phyloP scores from a whole-genome alignment of 371 early-diverging fungal species.

The Actinomucor elegans region DNA sequence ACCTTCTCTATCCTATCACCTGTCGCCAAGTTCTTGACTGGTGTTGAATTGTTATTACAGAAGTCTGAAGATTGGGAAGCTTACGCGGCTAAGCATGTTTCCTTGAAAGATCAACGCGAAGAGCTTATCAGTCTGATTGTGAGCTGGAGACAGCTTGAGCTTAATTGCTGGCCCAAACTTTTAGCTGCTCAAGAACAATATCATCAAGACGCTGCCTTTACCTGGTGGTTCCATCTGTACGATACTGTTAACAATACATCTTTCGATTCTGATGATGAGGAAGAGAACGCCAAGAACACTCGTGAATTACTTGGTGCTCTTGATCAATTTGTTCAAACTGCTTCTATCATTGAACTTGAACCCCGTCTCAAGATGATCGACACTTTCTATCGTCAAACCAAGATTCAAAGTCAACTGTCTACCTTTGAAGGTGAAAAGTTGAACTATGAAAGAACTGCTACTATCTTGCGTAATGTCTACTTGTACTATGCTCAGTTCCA shows the following conservation, averaged over 20 bases:
- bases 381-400: slow-evolving; percentile 69
- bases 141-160: slow-evolving; percentile 90
- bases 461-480: slow-evolving; percentile 58
- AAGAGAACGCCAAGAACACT: slow-evolving; percentile 25
- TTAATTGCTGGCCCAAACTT: slow-evolving; percentile 88
- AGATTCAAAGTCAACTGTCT: slow-evolving; percentile 36
- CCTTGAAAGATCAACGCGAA: slow-evolving; percentile 71
- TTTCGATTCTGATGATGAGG: slow-evolving; percentile 28
- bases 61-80: slow-evolving; percentile 95
- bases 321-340: slow-evolving; percentile 81
- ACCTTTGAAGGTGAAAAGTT: slow-evolving; percentile 19
- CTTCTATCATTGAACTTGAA: slow-evolving; percentile 82
- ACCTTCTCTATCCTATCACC: slow-evolving; percentile 82
- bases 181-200: slow-evolving; percentile 80
- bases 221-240: slow-evolving; percentile 92
- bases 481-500: slow-evolving; percentile 83
- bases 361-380: slow-evolving; percentile 77
- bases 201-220: slow-evolving; percentile 60
- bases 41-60: slow-evolving; percentile 81
- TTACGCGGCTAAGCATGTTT: slow-evolving; percentile 83
- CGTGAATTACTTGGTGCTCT: slow-evolving; percentile 57
- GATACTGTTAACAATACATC: slow-evolving; percentile 47
- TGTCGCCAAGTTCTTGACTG: slow-evolving; percentile 88
- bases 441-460: slow-evolving; percentile 29
- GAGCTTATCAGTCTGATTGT: slow-evolving; percentile 78